Evolutionary conservation across 2,329 filamentous ascomycete species (phyloP), one percentile per base, ranked within the genome.

Genomic region (Balansia obtecta): DNA sequence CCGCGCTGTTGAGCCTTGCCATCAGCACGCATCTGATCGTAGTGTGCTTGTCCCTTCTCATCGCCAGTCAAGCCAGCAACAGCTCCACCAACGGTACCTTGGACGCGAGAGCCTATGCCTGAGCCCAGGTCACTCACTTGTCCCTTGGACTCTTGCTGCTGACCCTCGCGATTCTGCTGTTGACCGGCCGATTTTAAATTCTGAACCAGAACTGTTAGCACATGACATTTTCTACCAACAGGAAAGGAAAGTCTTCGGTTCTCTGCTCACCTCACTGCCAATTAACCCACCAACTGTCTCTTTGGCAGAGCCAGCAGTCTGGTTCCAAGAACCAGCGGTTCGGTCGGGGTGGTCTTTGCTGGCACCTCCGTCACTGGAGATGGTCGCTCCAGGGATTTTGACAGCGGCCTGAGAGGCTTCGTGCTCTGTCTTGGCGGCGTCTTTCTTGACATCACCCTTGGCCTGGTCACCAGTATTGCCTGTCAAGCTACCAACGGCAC

Each of bases 1-100:
- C 88, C 86, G 18, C 88, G 79, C 76, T 95, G 86, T 62, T 80
- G 75, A 18, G 85, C 86, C 82, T 93, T 95, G 56, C 89, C 90
- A 56, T 79, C 70, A 60, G 93, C 88, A 62, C 93, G 88, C 67
- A 85, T 71, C 57, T 74, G 65, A 65, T 86, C 73, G 62, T 81
- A 85, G 63, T 80, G 78, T 45, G 72, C 65, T 72, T 90, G 75
- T 53, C 80, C 79, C 30, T 71, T 66, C 45, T 73, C 71, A 64
- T 94, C 82, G 16, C 89, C 89, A 2, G 81, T 86, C 13, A 94
- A 50, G 27, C 79, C 77, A n/a, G 88, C 80, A 32, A 86, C 74
- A 1, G 84, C 82, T 39, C 79, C 74, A 1, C 88, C 88, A 4
- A 95, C 58, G 1, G 83, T 73, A 11, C 90, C 89, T 43, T 80